Percentiles rank a stretch among this genome's conserved stretches.
phyloP scores from a whole-genome alignment of 2,329 filamentous ascomycete genomes.

The Chaetothyriales sp. region DNA sequence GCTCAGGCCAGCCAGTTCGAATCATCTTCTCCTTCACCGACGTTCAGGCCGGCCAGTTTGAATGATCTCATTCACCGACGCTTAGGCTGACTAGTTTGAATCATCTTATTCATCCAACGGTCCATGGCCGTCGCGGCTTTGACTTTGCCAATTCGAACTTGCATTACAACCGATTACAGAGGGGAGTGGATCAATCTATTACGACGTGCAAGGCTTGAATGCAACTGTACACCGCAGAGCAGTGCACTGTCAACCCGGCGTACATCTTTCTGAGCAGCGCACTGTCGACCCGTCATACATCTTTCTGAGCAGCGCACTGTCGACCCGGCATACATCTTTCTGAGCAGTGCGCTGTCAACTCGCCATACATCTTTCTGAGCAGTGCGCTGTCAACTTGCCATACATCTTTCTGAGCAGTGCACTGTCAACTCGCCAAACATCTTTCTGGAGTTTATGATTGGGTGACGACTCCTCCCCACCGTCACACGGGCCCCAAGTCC shows the following conservation, averaged over 20 bases:
- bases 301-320: too few relatives aligned
- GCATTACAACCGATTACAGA: not conserved
- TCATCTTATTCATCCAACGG: not conserved
- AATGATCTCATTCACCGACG: conserved; percentile 42
- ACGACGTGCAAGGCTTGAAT: not conserved
- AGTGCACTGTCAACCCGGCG: not conserved
- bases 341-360: too few relatives aligned
- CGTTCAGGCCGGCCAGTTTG: conserved; percentile 17
- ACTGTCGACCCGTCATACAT: not conserved
- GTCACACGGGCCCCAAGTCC: not conserved
- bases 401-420: not conserved
- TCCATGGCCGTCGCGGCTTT: not conserved
- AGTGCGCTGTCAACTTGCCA: not conserved
- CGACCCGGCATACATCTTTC: not conserved
- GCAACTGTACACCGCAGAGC: not conserved
- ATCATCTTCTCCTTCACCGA: conserved; percentile 50
- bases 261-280: too few relatives aligned
- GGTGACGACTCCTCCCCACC: not conserved
- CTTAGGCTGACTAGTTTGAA: conserved; percentile 17
- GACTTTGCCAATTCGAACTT: not conserved
- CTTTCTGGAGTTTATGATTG: not conserved
- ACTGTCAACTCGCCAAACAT: not conserved
- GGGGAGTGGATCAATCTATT: not conserved
- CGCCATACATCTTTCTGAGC: not conserved
- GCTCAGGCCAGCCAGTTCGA: conserved; percentile 18